Percentiles rank a stretch among this genome's conserved stretches.
Evolutionary conservation across 768 basidiomycete species (phyloP).

Genomic region (Xerocomellus intermedius): DNA sequence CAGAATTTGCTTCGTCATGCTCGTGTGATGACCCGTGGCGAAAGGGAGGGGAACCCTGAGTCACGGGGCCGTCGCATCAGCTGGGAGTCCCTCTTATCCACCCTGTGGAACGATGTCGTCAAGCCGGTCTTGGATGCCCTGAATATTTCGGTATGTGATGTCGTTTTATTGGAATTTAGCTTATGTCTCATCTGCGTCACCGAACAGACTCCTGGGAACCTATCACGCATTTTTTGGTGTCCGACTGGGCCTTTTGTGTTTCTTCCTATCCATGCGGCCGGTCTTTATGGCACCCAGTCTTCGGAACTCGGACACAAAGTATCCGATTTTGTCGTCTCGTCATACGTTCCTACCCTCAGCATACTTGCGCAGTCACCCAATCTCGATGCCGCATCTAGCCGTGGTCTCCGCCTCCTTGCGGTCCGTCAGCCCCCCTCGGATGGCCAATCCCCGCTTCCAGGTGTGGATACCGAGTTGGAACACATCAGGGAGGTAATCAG

Average conservation of each 20-base stretch:
- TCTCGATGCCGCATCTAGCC: not conserved
- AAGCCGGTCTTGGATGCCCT: conserved; percentile 8
- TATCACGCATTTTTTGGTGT: conserved; percentile 1
- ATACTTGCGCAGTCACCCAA: conserved; percentile 7
- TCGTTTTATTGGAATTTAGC: not conserved
- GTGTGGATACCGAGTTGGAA: conserved; percentile 19
- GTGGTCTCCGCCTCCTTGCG: not conserved
- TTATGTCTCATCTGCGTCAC: not conserved
- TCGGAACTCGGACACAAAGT: not conserved
- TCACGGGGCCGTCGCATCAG: not conserved
- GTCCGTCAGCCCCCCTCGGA: conserved; percentile 18
- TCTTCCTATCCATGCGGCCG: conserved; percentile 2
- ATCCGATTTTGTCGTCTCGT: not conserved
- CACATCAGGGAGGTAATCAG: conserved; percentile 9
- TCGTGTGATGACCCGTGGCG: not conserved
- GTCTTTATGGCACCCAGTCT: not conserved
- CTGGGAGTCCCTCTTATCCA: conserved; percentile 4
- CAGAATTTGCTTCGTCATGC: not conserved
- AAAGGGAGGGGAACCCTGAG: not conserved
- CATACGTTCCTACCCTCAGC: not conserved
- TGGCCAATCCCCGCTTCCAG: conserved; percentile 10
- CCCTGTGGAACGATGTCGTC: conserved; percentile 9
- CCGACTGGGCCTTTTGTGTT: not conserved
- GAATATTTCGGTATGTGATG: not conserved
- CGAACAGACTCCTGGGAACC: not conserved